Evolutionary conservation across 2,329 filamentous ascomycete genomes (phyloP).

Genomic region (Ascochyta koolunga): DNA sequence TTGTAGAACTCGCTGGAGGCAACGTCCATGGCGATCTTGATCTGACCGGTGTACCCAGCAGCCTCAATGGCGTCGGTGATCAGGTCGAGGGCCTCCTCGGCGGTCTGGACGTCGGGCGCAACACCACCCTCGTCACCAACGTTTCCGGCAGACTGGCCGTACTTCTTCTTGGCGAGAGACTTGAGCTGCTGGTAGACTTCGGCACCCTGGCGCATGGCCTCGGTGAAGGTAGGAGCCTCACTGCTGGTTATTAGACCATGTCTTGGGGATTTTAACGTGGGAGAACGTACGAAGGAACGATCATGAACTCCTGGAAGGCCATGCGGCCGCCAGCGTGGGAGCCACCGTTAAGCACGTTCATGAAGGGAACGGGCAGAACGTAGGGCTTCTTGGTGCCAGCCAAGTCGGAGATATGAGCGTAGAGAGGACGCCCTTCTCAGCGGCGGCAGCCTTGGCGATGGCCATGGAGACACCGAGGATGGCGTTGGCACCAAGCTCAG

Average conservation of each 20-base stretch:
- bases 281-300: slow-evolving; percentile 54
- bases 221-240: slow-evolving; percentile 85
- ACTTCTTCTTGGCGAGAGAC: slow-evolving; percentile 97
- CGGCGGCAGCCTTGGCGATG: slow-evolving; percentile 63
- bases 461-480: slow-evolving; percentile 67
- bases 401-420: slow-evolving; percentile 63
- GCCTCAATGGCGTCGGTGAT: slow-evolving; percentile 93
- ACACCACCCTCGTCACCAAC: slow-evolving; percentile 99
- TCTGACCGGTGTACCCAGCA: slow-evolving; percentile 92
- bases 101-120: slow-evolving; percentile 96
- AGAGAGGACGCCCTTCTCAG: slow-evolving; percentile 61
- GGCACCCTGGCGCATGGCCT: slow-evolving; percentile 93
- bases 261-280: neutral
- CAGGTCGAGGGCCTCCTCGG: slow-evolving; percentile 95
- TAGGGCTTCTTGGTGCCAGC: slow-evolving; percentile 60
- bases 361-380: slow-evolving; percentile 62
- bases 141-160: slow-evolving; percentile 97
- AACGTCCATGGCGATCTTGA: slow-evolving; percentile 99
- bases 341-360: slow-evolving; percentile 68
- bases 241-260: slow-evolving; percentile 50
- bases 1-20: slow-evolving; percentile 99
- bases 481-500: slow-evolving; percentile 64
- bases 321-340: slow-evolving; percentile 96
- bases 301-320: slow-evolving; percentile 66
- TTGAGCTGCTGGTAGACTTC: slow-evolving; percentile 99